Evolutionary conservation across 192 early-diverging fungal genomes (phyloP).

Genomic region (Piromyces sp.): DNA sequence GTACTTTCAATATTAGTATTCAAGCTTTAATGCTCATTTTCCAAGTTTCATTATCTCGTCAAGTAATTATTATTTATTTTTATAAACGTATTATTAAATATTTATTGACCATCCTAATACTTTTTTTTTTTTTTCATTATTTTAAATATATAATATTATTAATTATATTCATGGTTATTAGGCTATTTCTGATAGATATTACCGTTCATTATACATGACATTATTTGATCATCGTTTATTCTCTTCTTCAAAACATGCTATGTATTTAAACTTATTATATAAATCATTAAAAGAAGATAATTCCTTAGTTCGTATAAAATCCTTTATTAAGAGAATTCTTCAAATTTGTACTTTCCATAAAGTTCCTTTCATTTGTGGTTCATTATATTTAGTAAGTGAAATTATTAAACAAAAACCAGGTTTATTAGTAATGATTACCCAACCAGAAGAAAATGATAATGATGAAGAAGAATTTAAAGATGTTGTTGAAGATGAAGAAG

Average conservation of each 20-base stretch:
- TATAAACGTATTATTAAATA: too few relatives aligned
- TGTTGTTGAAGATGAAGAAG: slow-evolving; percentile 27
- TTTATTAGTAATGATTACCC: slow-evolving; percentile 38
- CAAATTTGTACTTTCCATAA: slow-evolving; percentile 51
- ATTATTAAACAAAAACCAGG: slow-evolving; percentile 36
- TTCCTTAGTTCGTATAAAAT: slow-evolving; percentile 41
- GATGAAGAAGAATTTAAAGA: slow-evolving; percentile 39
- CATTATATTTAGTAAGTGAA: slow-evolving; percentile 65
- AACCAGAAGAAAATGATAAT: slow-evolving; percentile 52
- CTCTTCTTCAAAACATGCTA: slow-evolving; percentile 67
- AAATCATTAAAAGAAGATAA: slow-evolving; percentile 63
- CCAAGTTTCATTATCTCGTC: slow-evolving; percentile 37
- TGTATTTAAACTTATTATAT: slow-evolving; percentile 85
- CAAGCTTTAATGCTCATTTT: slow-evolving; percentile 82
- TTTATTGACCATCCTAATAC: too few relatives aligned
- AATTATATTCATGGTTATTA: too few relatives aligned
- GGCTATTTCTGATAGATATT: slow-evolving; percentile 66
- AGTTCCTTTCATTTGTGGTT: slow-evolving; percentile 70
- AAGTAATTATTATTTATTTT: slow-evolving; percentile 6
- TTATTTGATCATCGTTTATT: slow-evolving; percentile 64
- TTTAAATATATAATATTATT: too few relatives aligned
- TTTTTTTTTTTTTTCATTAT: too few relatives aligned
- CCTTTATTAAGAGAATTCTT: slow-evolving; percentile 79
- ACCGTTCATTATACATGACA: slow-evolving; percentile 76
- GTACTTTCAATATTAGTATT: slow-evolving; percentile 80